These are phyloP conservation scores for Neurospora hispaniola DNA, from an alignment of 495 filamentous ascomycete genomes.

Conservation along the genomic window DNA sequence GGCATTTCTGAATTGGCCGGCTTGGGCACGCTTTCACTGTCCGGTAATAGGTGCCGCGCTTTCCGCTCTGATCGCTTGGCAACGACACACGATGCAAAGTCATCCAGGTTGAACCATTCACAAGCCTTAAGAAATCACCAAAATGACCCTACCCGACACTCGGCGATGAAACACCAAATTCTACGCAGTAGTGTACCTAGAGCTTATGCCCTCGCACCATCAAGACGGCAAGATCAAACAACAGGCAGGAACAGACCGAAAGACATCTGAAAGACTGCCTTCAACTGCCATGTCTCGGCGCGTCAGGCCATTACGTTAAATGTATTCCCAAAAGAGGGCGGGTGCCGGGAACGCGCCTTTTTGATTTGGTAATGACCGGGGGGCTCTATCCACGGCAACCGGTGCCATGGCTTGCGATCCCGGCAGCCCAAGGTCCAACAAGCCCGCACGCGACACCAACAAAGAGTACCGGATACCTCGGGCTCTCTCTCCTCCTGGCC, in stretches of 20 bases:
- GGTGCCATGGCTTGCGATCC: background rate
- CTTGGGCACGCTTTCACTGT: background rate
- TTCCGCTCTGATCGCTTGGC: background rate
- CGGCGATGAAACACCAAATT: background rate
- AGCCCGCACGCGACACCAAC: background rate
- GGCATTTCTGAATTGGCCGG: background rate
- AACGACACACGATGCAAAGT: background rate
- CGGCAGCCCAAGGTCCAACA: conserved; percentile 8
- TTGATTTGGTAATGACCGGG: conserved; percentile 38
- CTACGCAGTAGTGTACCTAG: background rate
- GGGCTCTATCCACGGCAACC: conserved; percentile 10
- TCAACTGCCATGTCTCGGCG: conserved; percentile 22
- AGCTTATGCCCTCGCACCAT: background rate
- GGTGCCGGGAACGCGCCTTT: conserved; percentile 24
- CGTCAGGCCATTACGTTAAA: conserved; percentile 42
- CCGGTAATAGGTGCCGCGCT: background rate
- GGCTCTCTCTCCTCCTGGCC: background rate
- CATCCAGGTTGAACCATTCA: background rate
- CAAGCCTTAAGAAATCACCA: background rate
- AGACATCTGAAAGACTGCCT: conserved; percentile 1
- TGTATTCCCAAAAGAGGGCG: conserved; percentile 30
- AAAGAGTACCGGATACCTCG: background rate
- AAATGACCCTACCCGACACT: background rate
- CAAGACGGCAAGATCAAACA: background rate
- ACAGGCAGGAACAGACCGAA: background rate